Conservation (phyloP, 345 rosid species). For the Murraya koenigii region DNA sequence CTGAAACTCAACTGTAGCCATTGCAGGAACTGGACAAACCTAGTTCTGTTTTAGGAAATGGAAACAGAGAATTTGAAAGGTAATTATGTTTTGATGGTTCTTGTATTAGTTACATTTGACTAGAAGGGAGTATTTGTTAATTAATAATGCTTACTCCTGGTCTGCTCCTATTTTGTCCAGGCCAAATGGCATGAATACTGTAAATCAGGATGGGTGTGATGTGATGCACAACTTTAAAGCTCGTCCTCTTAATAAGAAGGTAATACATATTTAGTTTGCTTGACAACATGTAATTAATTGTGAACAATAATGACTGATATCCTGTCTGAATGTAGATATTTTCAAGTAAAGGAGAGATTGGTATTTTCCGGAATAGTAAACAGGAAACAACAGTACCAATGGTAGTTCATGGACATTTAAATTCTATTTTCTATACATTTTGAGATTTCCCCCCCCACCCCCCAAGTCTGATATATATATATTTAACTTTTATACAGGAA, state of each 20-base stretch:
- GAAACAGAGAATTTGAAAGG: conserved; percentile 61
- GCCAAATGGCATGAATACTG: conserved; percentile 36
- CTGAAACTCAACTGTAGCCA: conserved; percentile 7
- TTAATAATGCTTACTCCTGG: conserved; percentile 16
- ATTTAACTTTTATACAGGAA: conserved; percentile 48
- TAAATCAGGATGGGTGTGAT: conserved; percentile 37
- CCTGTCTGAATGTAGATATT: conserved; percentile 49
- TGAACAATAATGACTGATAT: not conserved
- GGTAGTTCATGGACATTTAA: conserved; percentile 35
- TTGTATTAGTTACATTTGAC: not conserved
- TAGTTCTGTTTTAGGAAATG: conserved; percentile 40
- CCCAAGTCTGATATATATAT: conserved; percentile 6
- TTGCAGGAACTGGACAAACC: conserved; percentile 49
- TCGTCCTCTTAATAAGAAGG: conserved; percentile 73
- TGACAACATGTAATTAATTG: conserved; percentile 2
- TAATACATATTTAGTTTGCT: conserved; percentile 26
- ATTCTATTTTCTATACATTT: conserved; percentile 1
- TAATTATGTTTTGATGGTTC: conserved; percentile 10
- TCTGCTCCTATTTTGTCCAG: conserved; percentile 30
- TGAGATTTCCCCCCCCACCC: conserved; percentile 1
- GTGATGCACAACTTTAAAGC: conserved; percentile 53
- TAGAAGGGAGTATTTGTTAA: conserved; percentile 3
- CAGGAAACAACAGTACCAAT: conserved; percentile 71
- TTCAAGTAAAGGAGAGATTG: conserved; percentile 79
- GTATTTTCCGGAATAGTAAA: conserved; percentile 65